These are phyloP conservation scores for Silene latifolia DNA, from an alignment of 148 eudicot species.

Conservation along the genomic window DNA sequence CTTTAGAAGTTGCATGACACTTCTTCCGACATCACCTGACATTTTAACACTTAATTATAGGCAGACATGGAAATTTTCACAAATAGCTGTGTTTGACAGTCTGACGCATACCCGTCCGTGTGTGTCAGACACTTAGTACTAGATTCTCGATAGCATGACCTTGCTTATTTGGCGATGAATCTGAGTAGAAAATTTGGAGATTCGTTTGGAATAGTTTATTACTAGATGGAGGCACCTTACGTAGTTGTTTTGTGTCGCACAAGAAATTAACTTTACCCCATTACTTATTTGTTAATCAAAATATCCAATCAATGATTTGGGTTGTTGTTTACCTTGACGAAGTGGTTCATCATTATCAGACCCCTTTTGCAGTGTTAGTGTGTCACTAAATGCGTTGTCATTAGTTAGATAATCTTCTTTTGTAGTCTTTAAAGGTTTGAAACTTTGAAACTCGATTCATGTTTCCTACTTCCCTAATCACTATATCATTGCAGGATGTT, in stretches of 20 bases:
- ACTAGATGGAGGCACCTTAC: not conserved
- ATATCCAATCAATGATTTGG: not conserved
- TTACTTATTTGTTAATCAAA: not conserved
- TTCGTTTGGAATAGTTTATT: no score
- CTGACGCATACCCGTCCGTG: not conserved
- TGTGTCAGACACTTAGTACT: not conserved
- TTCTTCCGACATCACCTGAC: no score
- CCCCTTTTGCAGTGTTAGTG: not conserved
- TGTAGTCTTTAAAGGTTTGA: not conserved
- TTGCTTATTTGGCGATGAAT: not conserved
- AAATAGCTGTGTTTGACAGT: not conserved
- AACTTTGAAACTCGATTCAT: not conserved
- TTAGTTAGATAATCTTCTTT: no score
- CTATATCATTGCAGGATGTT: conserved; percentile 50
- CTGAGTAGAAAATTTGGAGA: not conserved
- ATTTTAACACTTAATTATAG: no score
- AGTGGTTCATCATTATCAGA: not conserved
- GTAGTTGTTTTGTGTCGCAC: not conserved
- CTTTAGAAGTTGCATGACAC: no score
- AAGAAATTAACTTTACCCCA: not conserved
- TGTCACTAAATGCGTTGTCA: conserved; percentile 1
- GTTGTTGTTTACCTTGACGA: not conserved
- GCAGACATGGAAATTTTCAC: not conserved
- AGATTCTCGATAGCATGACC: not conserved
- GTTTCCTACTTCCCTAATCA: conserved; percentile 2